Evolutionary conservation across 345 rosid species (phyloP).

Genomic region (Syzygium jambos): DNA sequence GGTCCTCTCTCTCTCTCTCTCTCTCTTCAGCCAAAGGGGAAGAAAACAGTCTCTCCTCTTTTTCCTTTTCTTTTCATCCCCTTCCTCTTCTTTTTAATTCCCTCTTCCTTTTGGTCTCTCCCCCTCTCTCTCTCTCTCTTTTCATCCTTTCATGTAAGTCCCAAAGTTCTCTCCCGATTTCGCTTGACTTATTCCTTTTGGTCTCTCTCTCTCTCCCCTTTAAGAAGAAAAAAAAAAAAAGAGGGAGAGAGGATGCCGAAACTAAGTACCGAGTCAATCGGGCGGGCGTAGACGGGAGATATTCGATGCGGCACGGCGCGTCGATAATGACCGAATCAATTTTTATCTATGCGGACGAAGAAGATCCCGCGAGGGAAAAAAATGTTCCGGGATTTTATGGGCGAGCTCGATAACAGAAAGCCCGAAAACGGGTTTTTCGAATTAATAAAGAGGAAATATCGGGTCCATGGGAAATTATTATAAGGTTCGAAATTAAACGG

Average conservation of each 20-base stretch:
- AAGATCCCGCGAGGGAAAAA: not conserved
- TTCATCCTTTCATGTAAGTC: not conserved
- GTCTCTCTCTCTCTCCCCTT: too few species aligned
- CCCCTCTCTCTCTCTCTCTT: not conserved
- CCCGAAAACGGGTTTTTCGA: not conserved
- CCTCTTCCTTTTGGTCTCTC: too few species aligned
- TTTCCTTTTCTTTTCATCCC: not conserved
- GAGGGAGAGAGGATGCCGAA: too few species aligned
- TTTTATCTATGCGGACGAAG: too few species aligned
- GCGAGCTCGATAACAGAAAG: not conserved
- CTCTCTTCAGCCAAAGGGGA: too few species aligned
- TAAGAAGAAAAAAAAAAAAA: too few species aligned
- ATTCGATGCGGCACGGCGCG: too few species aligned
- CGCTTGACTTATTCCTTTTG: not conserved
- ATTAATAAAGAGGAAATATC: not conserved
- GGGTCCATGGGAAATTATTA: not conserved
- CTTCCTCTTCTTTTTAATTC: not conserved
- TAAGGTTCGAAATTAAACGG: not conserved
- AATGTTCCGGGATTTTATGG: not conserved
- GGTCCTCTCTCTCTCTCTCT: not conserved
- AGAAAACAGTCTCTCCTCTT: too few species aligned
- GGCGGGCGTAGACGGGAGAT: too few species aligned
- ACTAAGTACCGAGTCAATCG: too few species aligned
- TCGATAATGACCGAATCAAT: too few species aligned
- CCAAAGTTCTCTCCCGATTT: not conserved